Percentiles rank a stretch among this genome's conserved stretches.
Evolutionary conservation across 768 basidiomycete species (phyloP).

Genomic region (Suillus paluster): DNA sequence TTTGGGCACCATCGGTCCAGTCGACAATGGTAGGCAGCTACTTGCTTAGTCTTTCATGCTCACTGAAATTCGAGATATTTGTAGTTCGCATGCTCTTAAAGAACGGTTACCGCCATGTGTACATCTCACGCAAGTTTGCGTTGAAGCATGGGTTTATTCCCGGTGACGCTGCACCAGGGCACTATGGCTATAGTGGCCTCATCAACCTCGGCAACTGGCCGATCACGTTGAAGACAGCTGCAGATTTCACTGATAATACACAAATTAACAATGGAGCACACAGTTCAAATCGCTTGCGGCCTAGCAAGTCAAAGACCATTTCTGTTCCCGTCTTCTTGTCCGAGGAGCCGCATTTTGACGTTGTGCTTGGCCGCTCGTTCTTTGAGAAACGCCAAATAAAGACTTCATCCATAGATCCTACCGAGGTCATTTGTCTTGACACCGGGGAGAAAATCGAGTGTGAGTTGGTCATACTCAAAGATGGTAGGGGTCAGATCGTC

Average conservation of each 20-base stretch:
- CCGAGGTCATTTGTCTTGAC: constrained; percentile 90
- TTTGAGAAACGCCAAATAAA: constrained; percentile 83
- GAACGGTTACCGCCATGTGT: constrained; percentile 90
- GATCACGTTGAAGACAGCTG: constrained; percentile 60
- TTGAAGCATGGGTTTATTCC: constrained; percentile 87
- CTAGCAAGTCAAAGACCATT: constrained; percentile 43
- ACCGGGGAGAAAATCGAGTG: constrained; percentile 91
- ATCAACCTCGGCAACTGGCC: constrained; percentile 88
- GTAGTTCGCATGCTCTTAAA: constrained; percentile 93
- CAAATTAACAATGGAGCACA: background rate
- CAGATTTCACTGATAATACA: constrained; percentile 11
- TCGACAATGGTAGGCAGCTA: constrained; percentile 68
- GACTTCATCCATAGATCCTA: constrained; percentile 81
- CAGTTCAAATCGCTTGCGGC: background rate
- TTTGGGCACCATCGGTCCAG: constrained; percentile 89
- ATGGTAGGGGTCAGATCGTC: constrained; percentile 89
- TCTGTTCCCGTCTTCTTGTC: constrained; percentile 78
- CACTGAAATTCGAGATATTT: background rate
- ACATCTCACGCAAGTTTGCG: constrained; percentile 95
- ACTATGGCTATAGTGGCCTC: constrained; percentile 92
- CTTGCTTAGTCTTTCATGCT: background rate
- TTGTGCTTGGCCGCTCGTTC: constrained; percentile 89
- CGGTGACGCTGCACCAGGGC: constrained; percentile 82
- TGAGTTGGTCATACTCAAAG: constrained; percentile 89
- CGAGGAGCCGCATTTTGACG: constrained; percentile 95